These are phyloP conservation scores for Hirschfeldia incana DNA, from an alignment of 345 rosid species.

Conservation along the genomic window DNA sequence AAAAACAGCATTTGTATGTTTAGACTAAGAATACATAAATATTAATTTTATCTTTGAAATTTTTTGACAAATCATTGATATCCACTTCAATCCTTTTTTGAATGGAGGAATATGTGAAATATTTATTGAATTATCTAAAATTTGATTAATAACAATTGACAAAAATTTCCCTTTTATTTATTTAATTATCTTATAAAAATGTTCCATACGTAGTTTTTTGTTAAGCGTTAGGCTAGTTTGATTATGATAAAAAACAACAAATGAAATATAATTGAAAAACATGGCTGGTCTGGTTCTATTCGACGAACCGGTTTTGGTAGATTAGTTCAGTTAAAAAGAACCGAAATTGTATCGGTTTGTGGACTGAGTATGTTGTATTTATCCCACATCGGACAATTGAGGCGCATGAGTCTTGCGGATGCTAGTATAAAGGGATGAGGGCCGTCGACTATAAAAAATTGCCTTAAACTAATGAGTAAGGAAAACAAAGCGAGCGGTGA, in stretches of 20 bases:
- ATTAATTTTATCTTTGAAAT: too few species aligned
- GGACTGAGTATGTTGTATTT: neutral
- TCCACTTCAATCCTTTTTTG: too few species aligned
- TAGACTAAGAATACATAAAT: too few species aligned
- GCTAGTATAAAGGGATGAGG: neutral
- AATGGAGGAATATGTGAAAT: too few species aligned
- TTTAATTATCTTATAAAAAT: too few species aligned
- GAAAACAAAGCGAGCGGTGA: conserved; percentile 90
- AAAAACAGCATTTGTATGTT: too few species aligned
- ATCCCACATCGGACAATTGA: conserved; percentile 31
- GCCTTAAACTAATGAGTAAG: conserved; percentile 99
- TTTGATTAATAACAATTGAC: too few species aligned
- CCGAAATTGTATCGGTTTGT: neutral
- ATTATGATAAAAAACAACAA: neutral
- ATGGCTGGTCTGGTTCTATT: neutral
- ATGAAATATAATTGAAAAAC: neutral
- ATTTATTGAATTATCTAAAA: too few species aligned
- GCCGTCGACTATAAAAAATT: fast-evolving
- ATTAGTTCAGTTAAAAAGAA: neutral
- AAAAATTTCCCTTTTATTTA: too few species aligned
- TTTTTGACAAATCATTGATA: too few species aligned
- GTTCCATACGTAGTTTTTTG: too few species aligned
- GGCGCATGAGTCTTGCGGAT: fast-evolving
- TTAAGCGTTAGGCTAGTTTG: neutral
- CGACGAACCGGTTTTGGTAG: neutral